Conservation (phyloP, 371 early-diverging fungal species). For the Rhizopus sp. region DNA sequence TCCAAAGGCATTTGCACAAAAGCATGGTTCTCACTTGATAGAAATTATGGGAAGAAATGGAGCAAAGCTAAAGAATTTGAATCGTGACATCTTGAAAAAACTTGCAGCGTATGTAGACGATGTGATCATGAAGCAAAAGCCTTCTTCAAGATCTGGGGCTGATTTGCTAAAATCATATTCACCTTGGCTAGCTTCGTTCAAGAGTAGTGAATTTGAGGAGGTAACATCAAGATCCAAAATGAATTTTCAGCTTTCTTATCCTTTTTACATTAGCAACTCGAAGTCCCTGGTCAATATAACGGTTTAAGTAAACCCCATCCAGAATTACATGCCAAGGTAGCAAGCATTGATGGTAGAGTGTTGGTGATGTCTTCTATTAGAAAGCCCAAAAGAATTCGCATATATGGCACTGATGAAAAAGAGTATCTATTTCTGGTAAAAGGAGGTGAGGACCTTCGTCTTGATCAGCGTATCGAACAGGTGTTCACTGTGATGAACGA, state of each 20-base stretch:
- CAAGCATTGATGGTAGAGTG: slow-evolving; percentile 62
- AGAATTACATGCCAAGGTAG: slow-evolving; percentile 57
- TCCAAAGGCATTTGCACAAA: slow-evolving; percentile 53
- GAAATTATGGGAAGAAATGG: slow-evolving; percentile 54
- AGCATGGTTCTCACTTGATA: slow-evolving; percentile 49
- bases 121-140: slow-evolving; percentile 37
- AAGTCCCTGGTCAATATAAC: slow-evolving; percentile 79
- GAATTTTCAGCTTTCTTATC: background rate
- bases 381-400: slow-evolving; percentile 71
- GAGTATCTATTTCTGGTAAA: slow-evolving; percentile 76
- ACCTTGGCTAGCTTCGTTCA: slow-evolving; percentile 64
- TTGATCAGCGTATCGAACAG: slow-evolving; percentile 82
- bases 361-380: slow-evolving; percentile 72
- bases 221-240: slow-evolving; percentile 17
- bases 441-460: slow-evolving; percentile 82
- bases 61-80: slow-evolving; percentile 31
- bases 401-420: slow-evolving; percentile 72
- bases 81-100: slow-evolving; percentile 36
- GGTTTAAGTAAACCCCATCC: slow-evolving; percentile 52
- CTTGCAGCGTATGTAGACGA: slow-evolving; percentile 38
- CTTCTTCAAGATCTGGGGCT: slow-evolving; percentile 20
- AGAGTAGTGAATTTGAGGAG: slow-evolving; percentile 36
- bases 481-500: slow-evolving; percentile 76
- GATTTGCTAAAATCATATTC: slow-evolving; percentile 64
- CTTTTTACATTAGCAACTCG: slow-evolving; percentile 43